Evolutionary conservation across 2,329 filamentous ascomycete genomes (phyloP), one percentile per base, ranked within the genome.

Genomic region (Talaromyces sp.): DNA sequence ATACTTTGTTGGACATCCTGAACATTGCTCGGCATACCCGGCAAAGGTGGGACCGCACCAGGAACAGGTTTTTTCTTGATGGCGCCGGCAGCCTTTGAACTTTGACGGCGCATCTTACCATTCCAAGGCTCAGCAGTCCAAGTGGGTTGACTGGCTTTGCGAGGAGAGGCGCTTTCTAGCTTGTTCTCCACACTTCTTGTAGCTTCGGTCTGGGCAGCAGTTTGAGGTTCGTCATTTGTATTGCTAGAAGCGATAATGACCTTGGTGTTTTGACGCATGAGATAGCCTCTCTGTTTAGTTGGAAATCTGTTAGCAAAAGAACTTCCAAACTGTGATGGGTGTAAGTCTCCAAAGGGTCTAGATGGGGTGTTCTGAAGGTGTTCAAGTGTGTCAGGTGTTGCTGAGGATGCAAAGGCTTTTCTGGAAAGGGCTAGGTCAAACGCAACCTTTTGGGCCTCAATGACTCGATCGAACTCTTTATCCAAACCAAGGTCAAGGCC

Each of bases 71-170:
- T 81, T 78, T 89, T 89, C 66, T 86, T 83, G 40, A 86, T 78
- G n/a, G 79, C 81, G 33, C 83, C 83, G 14, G 83, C 79, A 57
- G 82, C 80, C 65, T 86, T 82, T 58, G 86, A 80, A 70, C 86
- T 88, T 69, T 85, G 83, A 67, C 89, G 86, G 62, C 92, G 86
- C 50, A 83, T 77, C 76, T 92, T 90, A 64, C 88, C 86, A 77
- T 96, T 96, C 95, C 95, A 99, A 16, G 95, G 95, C 77, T 98
- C 95, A 5, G 96, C 95, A 14, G 92, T 95, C 90, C 95, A 96
- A 1, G 92, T 96, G 75, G 96, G 91, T 37, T 92, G 91, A 54
- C 92, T 92, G 4, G 86, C 82, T 70, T 91, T 87, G 72, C 96
- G 91, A 70, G 85, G 88, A 5, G 89, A 91, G 70, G 85, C 88